Base-by-base conservation (phyloP, 139 green algal species). In the Tetradesmus lagerheimii region DNA sequence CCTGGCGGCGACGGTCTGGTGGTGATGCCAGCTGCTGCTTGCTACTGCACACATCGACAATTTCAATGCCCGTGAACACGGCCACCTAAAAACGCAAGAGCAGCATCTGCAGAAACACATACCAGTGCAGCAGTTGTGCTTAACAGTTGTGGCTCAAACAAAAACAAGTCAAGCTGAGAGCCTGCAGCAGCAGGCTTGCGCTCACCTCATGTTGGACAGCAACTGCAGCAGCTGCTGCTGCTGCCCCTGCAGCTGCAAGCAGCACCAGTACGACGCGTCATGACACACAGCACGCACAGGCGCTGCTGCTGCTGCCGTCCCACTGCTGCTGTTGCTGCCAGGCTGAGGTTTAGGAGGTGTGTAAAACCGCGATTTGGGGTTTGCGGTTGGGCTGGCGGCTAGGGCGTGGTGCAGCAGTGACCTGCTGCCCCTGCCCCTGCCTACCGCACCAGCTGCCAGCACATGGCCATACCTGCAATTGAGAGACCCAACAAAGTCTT, bases 181-280 rank as follows among this genome's bases (percentile, higher is more conserved):
- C 11, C 75, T 34, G 71, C 71, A 43, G 71, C 71, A 53, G 75
- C 75, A 81, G 75, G 6, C 11, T 74, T 74, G 62, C 11, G 62
- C 62, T 4, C 89, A 95, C 91, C 85, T 93, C 53, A 94, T 64
- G 23, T 25, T 31, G 37, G 64, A 38, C 39, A 96, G 78, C 62
- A 95, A 43, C 41, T 35, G 35, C 37, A 83, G 66, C 76, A 95
- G 85, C 15, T 83, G 38, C 39, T 67, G 41, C 80, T 87, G 89
- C n/a, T 88, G 71, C 34, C 94, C 94, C 15, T 50, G 3, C 27
- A 97, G 90, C 90, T 94, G 90, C 80, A 97, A 83, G 41, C 95
- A 95, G 75, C 92, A 92, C 82, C 77, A 90, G 91, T 97, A 97
- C 23, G 93, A 96, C n/a, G 93, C 90, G 89, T 97, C 95, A 67